Percentiles rank a stretch among this genome's conserved stretches.
Conservation (phyloP, 306 rosid species). For the Lathyrus sativus region DNA sequence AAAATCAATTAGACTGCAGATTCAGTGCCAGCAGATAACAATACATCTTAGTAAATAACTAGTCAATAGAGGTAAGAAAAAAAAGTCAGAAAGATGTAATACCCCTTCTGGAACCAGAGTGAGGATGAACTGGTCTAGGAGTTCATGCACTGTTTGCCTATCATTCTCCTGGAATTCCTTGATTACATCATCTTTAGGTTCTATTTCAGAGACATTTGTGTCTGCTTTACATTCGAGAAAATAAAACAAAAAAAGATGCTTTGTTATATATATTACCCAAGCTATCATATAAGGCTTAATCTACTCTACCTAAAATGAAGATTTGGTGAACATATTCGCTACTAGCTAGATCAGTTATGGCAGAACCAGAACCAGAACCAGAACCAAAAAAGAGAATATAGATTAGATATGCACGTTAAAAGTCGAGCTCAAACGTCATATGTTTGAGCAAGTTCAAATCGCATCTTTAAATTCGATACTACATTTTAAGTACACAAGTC, state of each 20-base stretch:
- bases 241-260: not conserved
- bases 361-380: constrained; percentile 20
- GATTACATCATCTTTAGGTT: constrained; percentile 36
- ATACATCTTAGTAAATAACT: constrained; percentile 11
- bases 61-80: constrained; percentile 26
- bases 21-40: constrained; percentile 7
- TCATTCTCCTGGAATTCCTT: constrained; percentile 47
- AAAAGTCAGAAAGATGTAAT: constrained; percentile 35
- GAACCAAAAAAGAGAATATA: not conserved
- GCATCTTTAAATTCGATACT: not conserved
- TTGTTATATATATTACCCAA: constrained; percentile 14
- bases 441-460: not conserved
- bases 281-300: constrained; percentile 18
- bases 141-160: constrained; percentile 47
- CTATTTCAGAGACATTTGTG: constrained; percentile 36
- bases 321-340: constrained; percentile 6
- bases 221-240: constrained; percentile 45
- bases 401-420: not conserved
- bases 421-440: constrained; percentile 11
- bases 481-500: not conserved
- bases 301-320: not conserved
- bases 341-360: constrained; percentile 4
- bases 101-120: constrained; percentile 64
- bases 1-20: not conserved
- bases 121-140: constrained; percentile 59